Percentiles rank a stretch among this genome's conserved stretches.
phyloP scores from a whole-genome alignment of 257 asterid genomes.

The Forsythia viridissima region DNA sequence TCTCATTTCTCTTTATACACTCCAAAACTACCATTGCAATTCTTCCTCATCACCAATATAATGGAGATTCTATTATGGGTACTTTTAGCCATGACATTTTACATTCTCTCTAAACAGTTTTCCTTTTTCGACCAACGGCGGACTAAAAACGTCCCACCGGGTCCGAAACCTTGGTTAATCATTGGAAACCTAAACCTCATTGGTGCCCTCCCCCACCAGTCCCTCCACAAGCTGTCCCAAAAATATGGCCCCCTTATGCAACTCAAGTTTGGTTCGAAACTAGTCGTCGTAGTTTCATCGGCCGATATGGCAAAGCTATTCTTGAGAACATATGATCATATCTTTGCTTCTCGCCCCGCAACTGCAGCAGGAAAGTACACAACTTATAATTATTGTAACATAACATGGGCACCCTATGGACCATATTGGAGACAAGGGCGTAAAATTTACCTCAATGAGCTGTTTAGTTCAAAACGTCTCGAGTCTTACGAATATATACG shows the following conservation, averaged over 20 bases:
- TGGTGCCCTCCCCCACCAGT: conserved; percentile 49
- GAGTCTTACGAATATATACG: conserved; percentile 55
- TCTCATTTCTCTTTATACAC: too few relatives aligned
- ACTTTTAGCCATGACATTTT: too few relatives aligned
- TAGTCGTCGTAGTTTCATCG: conserved; percentile 54
- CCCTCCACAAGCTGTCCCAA: conserved; percentile 46
- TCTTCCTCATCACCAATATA: too few relatives aligned
- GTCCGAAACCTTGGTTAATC: conserved; percentile 56
- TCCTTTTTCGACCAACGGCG: too few relatives aligned
- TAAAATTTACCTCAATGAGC: conserved; percentile 48
- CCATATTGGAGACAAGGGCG: conserved; percentile 60
- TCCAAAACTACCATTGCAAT: too few relatives aligned
- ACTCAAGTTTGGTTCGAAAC: conserved; percentile 45
- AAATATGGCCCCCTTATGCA: conserved; percentile 52
- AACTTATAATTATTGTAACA: conserved; percentile 52
- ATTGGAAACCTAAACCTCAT: conserved; percentile 59
- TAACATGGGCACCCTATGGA: conserved; percentile 60
- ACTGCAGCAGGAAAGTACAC: conserved; percentile 57
- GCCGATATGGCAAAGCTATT: conserved; percentile 38
- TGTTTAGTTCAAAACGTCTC: conserved; percentile 40
- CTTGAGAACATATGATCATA: conserved; percentile 42
- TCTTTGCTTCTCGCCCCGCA: conserved; percentile 44
- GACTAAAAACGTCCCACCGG: conserved; percentile 32
- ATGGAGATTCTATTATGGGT: too few relatives aligned
- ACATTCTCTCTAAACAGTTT: too few relatives aligned